phyloP scores from a whole-genome alignment of 2,329 filamentous ascomycete genomes.

The Aspergillus novoparasiticus region DNA sequence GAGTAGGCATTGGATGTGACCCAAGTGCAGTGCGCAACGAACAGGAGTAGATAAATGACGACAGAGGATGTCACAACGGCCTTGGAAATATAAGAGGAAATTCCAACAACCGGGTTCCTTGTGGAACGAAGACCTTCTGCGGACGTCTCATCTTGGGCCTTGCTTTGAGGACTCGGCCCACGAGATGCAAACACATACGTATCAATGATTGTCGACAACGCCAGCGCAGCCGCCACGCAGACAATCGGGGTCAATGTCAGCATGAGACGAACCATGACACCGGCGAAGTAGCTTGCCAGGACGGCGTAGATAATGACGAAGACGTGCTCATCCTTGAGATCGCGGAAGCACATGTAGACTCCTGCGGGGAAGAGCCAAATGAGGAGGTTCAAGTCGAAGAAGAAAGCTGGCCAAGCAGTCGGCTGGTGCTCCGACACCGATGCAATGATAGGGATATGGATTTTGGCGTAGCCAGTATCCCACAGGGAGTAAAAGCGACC shows the following conservation, averaged over 20 bases:
- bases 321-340: conserved; percentile 91
- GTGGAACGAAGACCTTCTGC: conserved; percentile 64
- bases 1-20: conserved; percentile 99
- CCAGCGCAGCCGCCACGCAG: conserved; percentile 89
- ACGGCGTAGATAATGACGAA: conserved; percentile 98
- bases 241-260: conserved; percentile 94
- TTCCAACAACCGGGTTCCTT: conserved; percentile 74
- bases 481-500: conserved; percentile 99
- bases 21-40: conserved; percentile 98
- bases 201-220: conserved; percentile 84
- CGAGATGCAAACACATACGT: conserved; percentile 76
- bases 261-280: conserved; percentile 99
- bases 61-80: conserved; percentile 71
- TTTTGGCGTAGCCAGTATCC: conserved; percentile 98
- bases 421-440: conserved; percentile 99
- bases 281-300: conserved; percentile 95
- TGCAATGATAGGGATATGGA: conserved; percentile 98
- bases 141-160: conserved; percentile 40
- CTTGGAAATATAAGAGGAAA: conserved; percentile 82
- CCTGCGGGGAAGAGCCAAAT: conserved; percentile 99
- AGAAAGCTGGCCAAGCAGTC: conserved; percentile 98
- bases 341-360: conserved; percentile 97
- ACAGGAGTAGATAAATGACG: conserved; percentile 81
- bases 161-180: conserved; percentile 50
- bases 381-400: conserved; percentile 96